Evolutionary conservation across 2,329 filamentous ascomycete species (phyloP).

Genomic region (Dactylonectria estremocensis): DNA sequence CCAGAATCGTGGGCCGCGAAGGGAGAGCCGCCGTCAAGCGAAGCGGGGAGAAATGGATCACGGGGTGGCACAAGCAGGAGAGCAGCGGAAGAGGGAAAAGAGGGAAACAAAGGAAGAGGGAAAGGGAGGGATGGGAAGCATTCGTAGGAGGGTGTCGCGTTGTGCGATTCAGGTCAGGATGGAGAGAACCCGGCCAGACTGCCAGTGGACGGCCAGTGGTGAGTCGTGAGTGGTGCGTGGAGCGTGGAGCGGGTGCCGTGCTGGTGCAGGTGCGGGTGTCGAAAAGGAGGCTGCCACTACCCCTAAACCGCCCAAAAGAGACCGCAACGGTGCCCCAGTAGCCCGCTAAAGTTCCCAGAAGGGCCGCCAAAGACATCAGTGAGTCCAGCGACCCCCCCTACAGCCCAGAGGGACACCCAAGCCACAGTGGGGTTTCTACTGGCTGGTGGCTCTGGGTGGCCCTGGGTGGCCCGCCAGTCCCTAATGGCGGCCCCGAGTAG

Average conservation of each 20-base stretch:
- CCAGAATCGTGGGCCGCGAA: conserved; percentile 19
- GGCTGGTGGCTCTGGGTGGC: conserved; percentile 35
- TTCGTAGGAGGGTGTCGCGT: conserved; percentile 42
- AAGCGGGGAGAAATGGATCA: conserved; percentile 27
- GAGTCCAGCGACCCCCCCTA: conserved; percentile 19
- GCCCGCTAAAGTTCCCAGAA: neutral
- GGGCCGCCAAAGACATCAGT: conserved; percentile 7
- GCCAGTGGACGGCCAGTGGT: conserved; percentile 23
- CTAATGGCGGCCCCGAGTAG: conserved; percentile 34
- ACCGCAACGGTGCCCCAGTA: conserved; percentile 11
- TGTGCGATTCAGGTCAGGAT: conserved; percentile 34
- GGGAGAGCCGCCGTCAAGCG: conserved; percentile 35
- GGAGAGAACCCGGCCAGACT: conserved; percentile 28
- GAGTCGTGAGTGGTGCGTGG: conserved; percentile 15
- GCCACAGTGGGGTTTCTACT: conserved; percentile 38
- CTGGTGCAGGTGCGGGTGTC: conserved; percentile 31
- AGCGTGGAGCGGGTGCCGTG: conserved; percentile 34
- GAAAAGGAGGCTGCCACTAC: conserved; percentile 30
- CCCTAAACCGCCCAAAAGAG: conserved; percentile 19
- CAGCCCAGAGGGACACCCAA: conserved; percentile 36
- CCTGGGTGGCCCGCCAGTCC: conserved; percentile 37
- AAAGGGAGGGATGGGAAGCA: conserved; percentile 28
- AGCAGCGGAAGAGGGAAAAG: conserved; percentile 30
- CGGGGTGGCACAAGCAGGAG: conserved; percentile 9
- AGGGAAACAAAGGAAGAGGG: conserved; percentile 35